Percentiles rank a stretch among this genome's conserved stretches.
Evolutionary conservation across 176 grass and related monocot species (phyloP).

Genomic region (Dactylis glomerata): DNA sequence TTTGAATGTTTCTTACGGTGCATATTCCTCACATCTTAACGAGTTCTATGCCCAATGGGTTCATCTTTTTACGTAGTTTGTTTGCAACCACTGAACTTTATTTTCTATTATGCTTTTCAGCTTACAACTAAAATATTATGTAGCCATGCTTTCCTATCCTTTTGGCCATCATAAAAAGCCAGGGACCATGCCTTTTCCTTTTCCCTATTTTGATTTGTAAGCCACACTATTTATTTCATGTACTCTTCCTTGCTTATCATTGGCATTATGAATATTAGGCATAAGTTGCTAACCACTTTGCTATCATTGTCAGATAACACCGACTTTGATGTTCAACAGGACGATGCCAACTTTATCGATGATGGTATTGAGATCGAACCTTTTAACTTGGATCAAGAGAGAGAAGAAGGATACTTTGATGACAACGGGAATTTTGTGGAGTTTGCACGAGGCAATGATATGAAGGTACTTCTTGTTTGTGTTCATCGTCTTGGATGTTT

Average conservation of each 20-base stretch:
- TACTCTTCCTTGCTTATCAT: background rate
- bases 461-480: constrained; percentile 54
- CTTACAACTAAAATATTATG: background rate
- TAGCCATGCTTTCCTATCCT: background rate
- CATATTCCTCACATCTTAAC: background rate
- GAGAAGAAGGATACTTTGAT: constrained; percentile 96
- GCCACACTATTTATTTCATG: background rate
- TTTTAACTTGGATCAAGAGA: constrained; percentile 96
- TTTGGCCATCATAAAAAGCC: background rate
- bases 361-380: constrained; percentile 88
- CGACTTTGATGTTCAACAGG: constrained; percentile 53
- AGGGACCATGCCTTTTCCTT: background rate
- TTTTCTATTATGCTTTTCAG: background rate
- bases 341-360: constrained; percentile 65
- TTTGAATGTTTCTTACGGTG: background rate
- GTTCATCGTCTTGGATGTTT: background rate
- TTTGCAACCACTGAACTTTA: background rate
- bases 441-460: constrained; percentile 69
- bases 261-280: constrained; percentile 1
- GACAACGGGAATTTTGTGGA: constrained; percentile 88
- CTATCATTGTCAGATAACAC: constrained; percentile 34
- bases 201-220: constrained; percentile 5
- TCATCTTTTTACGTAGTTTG: background rate
- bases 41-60: background rate
- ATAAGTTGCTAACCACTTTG: background rate